Evolutionary conservation across 257 asterid genomes (phyloP).

Genomic region (Handroanthus guayacan): DNA sequence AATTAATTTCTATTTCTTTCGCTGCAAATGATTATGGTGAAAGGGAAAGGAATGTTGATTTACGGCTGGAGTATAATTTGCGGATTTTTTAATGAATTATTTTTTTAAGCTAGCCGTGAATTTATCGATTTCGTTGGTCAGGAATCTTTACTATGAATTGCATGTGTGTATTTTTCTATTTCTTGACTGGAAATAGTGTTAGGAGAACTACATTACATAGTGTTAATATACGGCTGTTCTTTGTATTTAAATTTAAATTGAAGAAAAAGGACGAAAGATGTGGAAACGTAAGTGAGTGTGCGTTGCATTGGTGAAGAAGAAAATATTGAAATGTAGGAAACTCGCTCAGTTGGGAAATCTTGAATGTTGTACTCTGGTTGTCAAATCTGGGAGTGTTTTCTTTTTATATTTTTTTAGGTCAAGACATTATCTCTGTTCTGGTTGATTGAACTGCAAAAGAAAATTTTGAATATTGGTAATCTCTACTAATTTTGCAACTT

Average conservation of each 20-base stretch:
- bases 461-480: neutral
- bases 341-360: neutral
- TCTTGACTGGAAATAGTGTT: neutral
- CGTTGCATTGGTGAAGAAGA: neutral
- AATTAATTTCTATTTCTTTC: neutral
- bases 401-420: neutral
- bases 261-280: conserved; percentile 6
- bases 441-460: neutral
- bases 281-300: neutral
- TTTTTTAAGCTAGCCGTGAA: neutral
- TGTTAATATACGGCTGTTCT: neutral
- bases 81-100: neutral
- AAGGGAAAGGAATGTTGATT: neutral
- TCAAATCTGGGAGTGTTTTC: too few species aligned
- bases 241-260: conserved; percentile 4
- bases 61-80: conserved; percentile 24
- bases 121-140: neutral
- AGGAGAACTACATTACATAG: neutral
- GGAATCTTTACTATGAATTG: neutral
- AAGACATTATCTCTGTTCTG: neutral
- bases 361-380: neutral
- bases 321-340: neutral
- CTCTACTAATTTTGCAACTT: neutral
- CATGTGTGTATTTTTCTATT: neutral
- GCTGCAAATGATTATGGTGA: neutral